Evolutionary conservation across 2,329 filamentous ascomycete species (phyloP), one percentile per base, ranked within the genome.

Genomic region (Alternaria viburni): DNA sequence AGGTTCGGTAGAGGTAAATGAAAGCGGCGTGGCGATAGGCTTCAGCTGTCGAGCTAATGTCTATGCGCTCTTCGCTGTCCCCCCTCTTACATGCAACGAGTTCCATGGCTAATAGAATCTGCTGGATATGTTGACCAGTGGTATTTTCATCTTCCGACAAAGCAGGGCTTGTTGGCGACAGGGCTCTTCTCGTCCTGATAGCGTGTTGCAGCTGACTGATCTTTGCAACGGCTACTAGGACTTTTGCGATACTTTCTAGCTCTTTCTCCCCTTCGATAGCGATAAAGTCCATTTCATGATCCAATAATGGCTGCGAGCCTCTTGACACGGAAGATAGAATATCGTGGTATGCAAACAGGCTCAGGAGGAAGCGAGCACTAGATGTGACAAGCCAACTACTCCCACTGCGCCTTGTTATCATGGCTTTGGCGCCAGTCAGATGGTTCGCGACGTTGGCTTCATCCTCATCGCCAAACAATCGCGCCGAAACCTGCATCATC

Each of bases 401-500:
- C 6, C 45, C 57, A 28, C 64, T 63, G 19, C 69, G 66, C 45
- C 66, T 54, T 3, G 68, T 47, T n/a, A 77, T 69, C 69, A 77
- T 76, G n/a, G 74, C 75, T 57, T 73, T 74, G 3, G 75, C 73
- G 8, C 75, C 75, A 21, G 68, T 66, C 17, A 77, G 45, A 49
- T 77, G 75, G 54, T 77, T 77, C 21, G 67, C 73, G n/a, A 74
- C 64, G 28, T 61, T 67, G 0, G 57, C 63, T 58, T 76, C 74
- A 13, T 70, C 67, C 25, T 75, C 75, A 25, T 72, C 71, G 4
- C 70, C 70, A 23, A 76, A 74, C 2, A 77, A 51, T 5, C 74
- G 72, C 32, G 69, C 68, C 6, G 73, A 77, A 19, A 77, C 67
- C 36, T 77, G 75, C 75, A 77, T 77, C 74, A 77, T 77, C 56